Percentiles rank a stretch among this genome's conserved stretches.
Conservation (phyloP, 1,284 basidiomycete species). For the Kalmanozyma brasiliensis region DNA sequence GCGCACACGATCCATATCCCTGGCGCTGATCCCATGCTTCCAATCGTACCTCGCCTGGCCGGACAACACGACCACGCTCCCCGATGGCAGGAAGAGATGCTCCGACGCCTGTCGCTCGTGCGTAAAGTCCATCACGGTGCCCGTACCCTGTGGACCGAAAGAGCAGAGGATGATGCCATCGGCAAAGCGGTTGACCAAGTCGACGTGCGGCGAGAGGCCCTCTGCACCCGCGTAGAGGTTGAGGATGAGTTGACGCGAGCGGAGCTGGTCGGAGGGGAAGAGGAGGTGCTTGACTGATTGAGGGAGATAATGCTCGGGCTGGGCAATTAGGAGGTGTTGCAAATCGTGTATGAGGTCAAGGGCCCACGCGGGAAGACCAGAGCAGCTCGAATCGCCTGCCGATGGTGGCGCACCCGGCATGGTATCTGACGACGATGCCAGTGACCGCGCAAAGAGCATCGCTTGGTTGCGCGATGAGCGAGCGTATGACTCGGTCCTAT, state of each 20-base stretch:
- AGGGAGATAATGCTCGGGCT: constrained; percentile 6
- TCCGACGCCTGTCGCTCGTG: constrained; percentile 3
- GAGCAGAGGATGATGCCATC: constrained; percentile 60
- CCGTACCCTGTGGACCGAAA: constrained; percentile 37
- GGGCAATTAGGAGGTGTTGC: not conserved
- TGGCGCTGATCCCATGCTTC: constrained; percentile 69
- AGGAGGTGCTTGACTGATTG: constrained; percentile 7
- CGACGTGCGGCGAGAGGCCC: constrained; percentile 70
- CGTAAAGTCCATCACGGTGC: constrained; percentile 55
- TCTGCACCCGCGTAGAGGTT: constrained; percentile 70
- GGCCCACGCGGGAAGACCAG: constrained; percentile 38
- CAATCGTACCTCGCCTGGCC: constrained; percentile 70
- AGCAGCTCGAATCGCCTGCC: not conserved
- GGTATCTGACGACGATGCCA: not conserved
- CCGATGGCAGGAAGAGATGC: constrained; percentile 68
- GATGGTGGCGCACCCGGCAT: not conserved
- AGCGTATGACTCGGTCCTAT: not conserved
- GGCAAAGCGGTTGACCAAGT: constrained; percentile 69
- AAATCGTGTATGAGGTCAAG: constrained; percentile 26
- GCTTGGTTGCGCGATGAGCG: constrained; percentile 35
- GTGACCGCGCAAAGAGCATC: constrained; percentile 45
- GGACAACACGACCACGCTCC: constrained; percentile 68
- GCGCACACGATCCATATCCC: constrained; percentile 26
- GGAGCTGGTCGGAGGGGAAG: constrained; percentile 15
- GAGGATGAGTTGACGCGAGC: constrained; percentile 69